These are phyloP conservation scores for Myxozyma neglecta DNA, from an alignment of 805 yeast genomes.

Conservation along the genomic window DNA sequence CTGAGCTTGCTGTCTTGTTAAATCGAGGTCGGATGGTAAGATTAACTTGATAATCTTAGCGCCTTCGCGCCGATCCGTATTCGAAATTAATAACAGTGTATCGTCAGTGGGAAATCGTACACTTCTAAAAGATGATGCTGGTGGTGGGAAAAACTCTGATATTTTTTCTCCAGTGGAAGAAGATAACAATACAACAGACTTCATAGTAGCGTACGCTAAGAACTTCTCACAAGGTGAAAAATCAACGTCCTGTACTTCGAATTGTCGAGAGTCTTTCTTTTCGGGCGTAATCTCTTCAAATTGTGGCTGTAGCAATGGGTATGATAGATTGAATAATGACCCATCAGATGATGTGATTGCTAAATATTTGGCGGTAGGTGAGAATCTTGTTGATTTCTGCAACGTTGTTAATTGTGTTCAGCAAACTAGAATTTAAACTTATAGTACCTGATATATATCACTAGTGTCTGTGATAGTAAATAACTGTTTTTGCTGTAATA, in stretches of 20 bases:
- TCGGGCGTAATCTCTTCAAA: slow-evolving; percentile 47
- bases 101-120: slow-evolving; percentile 17
- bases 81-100: slow-evolving; percentile 15
- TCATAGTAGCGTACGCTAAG: slow-evolving; percentile 61
- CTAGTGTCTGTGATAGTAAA: slow-evolving; percentile 47
- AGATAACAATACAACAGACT: slow-evolving; percentile 53
- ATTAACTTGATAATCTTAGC: slow-evolving; percentile 20
- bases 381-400: slow-evolving; percentile 56
- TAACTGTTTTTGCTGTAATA: slow-evolving; percentile 51
- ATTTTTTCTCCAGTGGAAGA: slow-evolving; percentile 48
- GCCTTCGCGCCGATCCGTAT: slow-evolving; percentile 23
- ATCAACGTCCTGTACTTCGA: slow-evolving; percentile 57
- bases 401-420: not conserved
- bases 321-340: slow-evolving; percentile 59
- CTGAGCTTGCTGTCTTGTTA: slow-evolving; percentile 16
- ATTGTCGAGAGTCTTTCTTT: slow-evolving; percentile 45
- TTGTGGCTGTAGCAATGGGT: slow-evolving; percentile 48
- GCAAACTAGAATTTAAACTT: not conserved
- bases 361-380: slow-evolving; percentile 61
- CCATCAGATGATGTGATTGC: slow-evolving; percentile 66
- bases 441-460: slow-evolving; percentile 54
- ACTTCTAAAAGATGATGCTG: slow-evolving; percentile 21
- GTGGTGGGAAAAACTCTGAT: slow-evolving; percentile 23
- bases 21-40: slow-evolving; percentile 17
- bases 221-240: slow-evolving; percentile 67